These are phyloP conservation scores for Skeletonema tropicum DNA, from an alignment of 108 stramenopile species.

Conservation along the genomic window DNA sequence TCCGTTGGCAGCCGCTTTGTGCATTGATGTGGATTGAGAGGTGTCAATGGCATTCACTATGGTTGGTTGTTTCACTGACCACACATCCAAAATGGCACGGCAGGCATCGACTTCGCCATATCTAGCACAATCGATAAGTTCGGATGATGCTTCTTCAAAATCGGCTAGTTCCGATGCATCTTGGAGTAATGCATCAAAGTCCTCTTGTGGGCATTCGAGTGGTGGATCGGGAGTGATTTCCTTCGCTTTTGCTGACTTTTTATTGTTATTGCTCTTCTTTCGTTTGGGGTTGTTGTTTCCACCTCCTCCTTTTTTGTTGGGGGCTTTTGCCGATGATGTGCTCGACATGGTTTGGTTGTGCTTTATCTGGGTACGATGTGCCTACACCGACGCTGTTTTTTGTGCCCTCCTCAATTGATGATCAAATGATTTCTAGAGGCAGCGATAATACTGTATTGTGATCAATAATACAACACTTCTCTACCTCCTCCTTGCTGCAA, in stretches of 20 bases:
- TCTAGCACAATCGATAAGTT: slow-evolving; percentile 77
- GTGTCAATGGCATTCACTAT: slow-evolving; percentile 25
- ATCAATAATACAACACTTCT: too few species aligned
- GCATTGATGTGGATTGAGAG: slow-evolving; percentile 69
- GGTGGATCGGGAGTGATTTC: slow-evolving; percentile 28
- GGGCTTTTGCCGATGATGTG: slow-evolving; percentile 1
- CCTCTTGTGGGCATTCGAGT: slow-evolving; percentile 21
- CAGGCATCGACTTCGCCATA: slow-evolving; percentile 77
- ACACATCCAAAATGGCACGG: slow-evolving; percentile 59
- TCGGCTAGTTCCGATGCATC: slow-evolving; percentile 18
- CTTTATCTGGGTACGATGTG: too few species aligned
- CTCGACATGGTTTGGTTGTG: background rate
- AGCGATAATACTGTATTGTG: too few species aligned
- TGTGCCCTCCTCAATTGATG: too few species aligned
- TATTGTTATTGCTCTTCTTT: slow-evolving; percentile 11
- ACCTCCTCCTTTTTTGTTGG: background rate
- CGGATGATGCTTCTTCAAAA: slow-evolving; percentile 55
- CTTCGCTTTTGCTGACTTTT: slow-evolving; percentile 4
- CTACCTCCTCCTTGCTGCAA: too few species aligned
- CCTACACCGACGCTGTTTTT: too few species aligned
- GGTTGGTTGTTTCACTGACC: slow-evolving; percentile 9
- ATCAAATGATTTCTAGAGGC: too few species aligned
- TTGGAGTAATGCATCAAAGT: slow-evolving; percentile 25
- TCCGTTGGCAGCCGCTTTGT: slow-evolving; percentile 85
- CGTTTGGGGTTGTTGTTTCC: slow-evolving; percentile 5